Base-by-base conservation (phyloP, 208 protist genomes). In the Crithidia fasciculata region DNA sequence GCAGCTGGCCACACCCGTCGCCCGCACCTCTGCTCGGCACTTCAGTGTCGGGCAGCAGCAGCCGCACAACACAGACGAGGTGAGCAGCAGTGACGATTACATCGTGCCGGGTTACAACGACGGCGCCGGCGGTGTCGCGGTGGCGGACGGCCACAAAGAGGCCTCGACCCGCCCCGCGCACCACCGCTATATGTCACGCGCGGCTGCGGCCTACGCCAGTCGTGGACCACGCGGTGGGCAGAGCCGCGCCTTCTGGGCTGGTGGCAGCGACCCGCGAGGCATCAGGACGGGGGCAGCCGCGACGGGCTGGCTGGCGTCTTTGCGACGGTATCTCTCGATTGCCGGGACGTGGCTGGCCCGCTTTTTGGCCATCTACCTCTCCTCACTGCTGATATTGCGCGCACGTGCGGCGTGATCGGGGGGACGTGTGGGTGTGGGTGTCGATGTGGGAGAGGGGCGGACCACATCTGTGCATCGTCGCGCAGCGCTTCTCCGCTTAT, bases 21-120 rank as follows among this genome's bases (percentile, higher is more conserved):
- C 28, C 28, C 28, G 0, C 28, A 1, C 28, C 28, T 1, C 28
- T 28, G 28, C 28, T 1, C 28, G 28, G 0, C 1, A 1, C 28
- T 28, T 28, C 28, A 28, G 28, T 28, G 28, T 28, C 28, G 16
- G 50, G 50, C 8, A 15, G 50, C 50, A 55, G 57, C 8, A 36
- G 39, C 12, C 5, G 39, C 19, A 37, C 28, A 28, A 28, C 28
- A 36, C 19, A 13, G 57, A 58, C 15, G 62, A 41, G 49, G 49
- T 41, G 7, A 71, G 65, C 65, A 71, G 55, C 54, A 58, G 57
- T 40, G 65, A 71, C 12, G 65, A 71, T 15, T 71, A 58, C 53
- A 71, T 71, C 54, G 65, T 61, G 28, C 50, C 41, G 8, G 28
- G 40, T 19, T 52, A 59, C 18, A 12, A 49, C 53, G 54, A 59